Conservation (phyloP, 352 stramenopile genomes). For the Pythium rhizo-oryzae region DNA sequence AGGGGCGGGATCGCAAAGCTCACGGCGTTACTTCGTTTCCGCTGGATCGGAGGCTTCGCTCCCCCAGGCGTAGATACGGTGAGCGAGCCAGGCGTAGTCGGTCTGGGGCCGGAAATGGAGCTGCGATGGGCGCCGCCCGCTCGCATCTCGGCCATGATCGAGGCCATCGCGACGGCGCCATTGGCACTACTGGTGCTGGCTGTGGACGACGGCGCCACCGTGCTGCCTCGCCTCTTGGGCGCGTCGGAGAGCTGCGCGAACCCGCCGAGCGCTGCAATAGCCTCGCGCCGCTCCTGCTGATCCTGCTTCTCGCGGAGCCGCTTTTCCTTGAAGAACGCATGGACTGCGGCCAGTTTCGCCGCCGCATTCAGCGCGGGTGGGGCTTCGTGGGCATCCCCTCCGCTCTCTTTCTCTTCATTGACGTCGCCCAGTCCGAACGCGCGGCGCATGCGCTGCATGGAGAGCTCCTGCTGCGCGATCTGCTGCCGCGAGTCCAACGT, state of each 20-base stretch:
- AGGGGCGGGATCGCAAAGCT: slow-evolving; percentile 10
- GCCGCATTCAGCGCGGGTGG: neutral
- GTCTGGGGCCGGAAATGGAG: neutral
- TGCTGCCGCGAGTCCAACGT: slow-evolving; percentile 37
- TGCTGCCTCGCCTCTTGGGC: neutral
- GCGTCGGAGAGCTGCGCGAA: neutral
- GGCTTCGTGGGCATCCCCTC: too few species aligned
- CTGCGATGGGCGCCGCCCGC: neutral
- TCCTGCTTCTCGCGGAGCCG: slow-evolving; percentile 40
- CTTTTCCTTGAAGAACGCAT: slow-evolving; percentile 54
- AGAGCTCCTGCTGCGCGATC: slow-evolving; percentile 6
- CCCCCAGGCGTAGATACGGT: neutral
- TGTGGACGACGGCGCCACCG: neutral
- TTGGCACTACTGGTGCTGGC: neutral
- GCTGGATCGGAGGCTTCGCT: neutral
- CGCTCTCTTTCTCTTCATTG: neutral
- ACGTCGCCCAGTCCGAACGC: slow-evolving; percentile 10
- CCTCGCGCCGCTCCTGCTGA: slow-evolving; percentile 31
- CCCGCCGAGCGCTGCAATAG: neutral
- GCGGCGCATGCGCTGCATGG: slow-evolving; percentile 7
- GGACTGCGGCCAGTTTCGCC: slow-evolving; percentile 35
- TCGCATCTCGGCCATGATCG: slow-evolving; percentile 20
- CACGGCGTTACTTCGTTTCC: slow-evolving; percentile 32
- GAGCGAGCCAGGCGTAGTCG: neutral
- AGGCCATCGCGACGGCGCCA: slow-evolving; percentile 4